Evolutionary conservation across 768 basidiomycete species (phyloP).

Genomic region (Mycena chlorophos): DNA sequence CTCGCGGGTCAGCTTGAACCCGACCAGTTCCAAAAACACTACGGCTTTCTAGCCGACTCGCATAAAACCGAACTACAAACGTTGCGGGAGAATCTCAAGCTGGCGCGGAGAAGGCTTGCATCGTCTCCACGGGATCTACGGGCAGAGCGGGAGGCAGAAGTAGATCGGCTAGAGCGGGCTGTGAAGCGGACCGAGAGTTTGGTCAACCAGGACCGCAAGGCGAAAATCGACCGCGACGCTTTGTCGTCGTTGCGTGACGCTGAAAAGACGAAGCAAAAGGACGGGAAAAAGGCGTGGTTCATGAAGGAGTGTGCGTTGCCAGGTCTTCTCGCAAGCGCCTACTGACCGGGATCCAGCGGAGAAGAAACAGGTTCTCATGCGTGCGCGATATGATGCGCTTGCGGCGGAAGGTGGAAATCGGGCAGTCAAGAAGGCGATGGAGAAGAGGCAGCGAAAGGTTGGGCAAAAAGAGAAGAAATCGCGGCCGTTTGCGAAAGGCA

Average conservation of each 20-base stretch:
- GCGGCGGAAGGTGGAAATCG: slow-evolving; percentile 72
- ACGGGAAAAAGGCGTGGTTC: slow-evolving; percentile 84
- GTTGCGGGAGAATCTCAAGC: slow-evolving; percentile 64
- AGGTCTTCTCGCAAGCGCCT: slow-evolving; percentile 13
- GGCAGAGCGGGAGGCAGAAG: slow-evolving; percentile 64
- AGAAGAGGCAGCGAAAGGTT: slow-evolving; percentile 86
- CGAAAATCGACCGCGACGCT: slow-evolving; percentile 71
- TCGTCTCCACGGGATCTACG: slow-evolving; percentile 63
- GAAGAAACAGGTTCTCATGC: slow-evolving; percentile 69
- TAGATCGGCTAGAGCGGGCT: slow-evolving; percentile 67
- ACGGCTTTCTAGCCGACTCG: slow-evolving; percentile 70
- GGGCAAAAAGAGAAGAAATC: slow-evolving; percentile 87
- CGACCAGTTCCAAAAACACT: slow-evolving; percentile 66
- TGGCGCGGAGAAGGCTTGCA: slow-evolving; percentile 62
- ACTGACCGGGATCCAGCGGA: slow-evolving; percentile 52
- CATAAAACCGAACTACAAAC: slow-evolving; percentile 64
- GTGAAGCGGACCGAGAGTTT: slow-evolving; percentile 75
- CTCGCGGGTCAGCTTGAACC: slow-evolving; percentile 67
- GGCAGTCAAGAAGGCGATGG: slow-evolving; percentile 85
- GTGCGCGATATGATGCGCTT: slow-evolving; percentile 78
- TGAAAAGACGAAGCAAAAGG: slow-evolving; percentile 64
- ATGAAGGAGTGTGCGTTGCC: slow-evolving; percentile 72
- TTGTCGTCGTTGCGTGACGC: slow-evolving; percentile 53
- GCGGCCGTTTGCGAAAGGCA: slow-evolving; percentile 57
- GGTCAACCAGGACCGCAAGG: slow-evolving; percentile 70